Evolutionary conservation across 805 yeast genomes (phyloP), one percentile per base, ranked within the genome.

Genomic region (Peterozyma xylosa): DNA sequence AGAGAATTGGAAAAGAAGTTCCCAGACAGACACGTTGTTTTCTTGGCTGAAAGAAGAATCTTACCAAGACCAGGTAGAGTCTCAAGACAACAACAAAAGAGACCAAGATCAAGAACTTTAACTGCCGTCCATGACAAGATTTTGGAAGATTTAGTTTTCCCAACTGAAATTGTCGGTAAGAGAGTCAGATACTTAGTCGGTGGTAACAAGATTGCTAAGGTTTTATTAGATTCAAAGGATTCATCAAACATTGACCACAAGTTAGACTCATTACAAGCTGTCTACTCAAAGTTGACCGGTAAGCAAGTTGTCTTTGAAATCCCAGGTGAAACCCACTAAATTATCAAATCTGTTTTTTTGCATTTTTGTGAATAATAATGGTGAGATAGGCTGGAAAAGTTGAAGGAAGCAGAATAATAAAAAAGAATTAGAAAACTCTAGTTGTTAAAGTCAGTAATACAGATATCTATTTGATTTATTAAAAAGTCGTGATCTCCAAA

Each of bases 1-100:
- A 91, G 98, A 78, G 99, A 91, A 81, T 86, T 91, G 72, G 99
- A 91, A 80, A 91, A 91, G 95, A 91, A 93, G 80, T 93, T 91
- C 90, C 95, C 97, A 71, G 99, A 91, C 82, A 87, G 96, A 74
- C 97, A 93, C 73, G 96, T 91, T 73, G 91, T 93, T 64, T 88
- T 91, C 88, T 83, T 91, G 70, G 98, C 97, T 69, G 98, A 91
- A 82, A 88, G 99, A 80, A 88, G 96, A 79, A 93, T 91, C 78
- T 81, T 93, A 70, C 96, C 98, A 78, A 91, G 88, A 82, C 97
- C 98, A 72, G 86, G 95, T 66, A 89, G 98, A 79, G 77, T 82
- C 67, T 79, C 96, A 52, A 87, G 89, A 81, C 86, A 83, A 73
- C 74, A 71, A 64, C 99, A 93, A 80, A 90, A 93, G 90, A 90